Evolutionary conservation across 2,329 filamentous ascomycete genomes (phyloP), one percentile per base, ranked within the genome.

Genomic region (Hypoxylon sp.): DNA sequence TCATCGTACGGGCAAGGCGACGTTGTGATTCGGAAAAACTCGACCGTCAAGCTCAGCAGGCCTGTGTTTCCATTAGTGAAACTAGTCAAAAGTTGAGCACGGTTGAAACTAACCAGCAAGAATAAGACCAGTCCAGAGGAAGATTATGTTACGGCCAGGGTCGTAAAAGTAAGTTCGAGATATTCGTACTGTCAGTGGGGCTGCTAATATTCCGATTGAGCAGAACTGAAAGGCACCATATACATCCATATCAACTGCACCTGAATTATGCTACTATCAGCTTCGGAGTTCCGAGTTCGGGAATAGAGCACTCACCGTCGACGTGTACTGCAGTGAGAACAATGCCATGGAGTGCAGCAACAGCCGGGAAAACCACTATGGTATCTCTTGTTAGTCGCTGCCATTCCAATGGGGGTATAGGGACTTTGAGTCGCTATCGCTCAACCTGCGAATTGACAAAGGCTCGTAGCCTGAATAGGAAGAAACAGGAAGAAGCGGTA

Each of bases 201-300:
- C 90, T 1, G 88, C 87, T 3, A 92, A 72, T 14, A 91, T 89
- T 11, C 88, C 90, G 40, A 92, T 89, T 0, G 89, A 84, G 65
- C 90, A 92, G 0, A 91, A 76, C 70, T 92, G 90, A 68, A 92
- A 91, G 7, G 89, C 89, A 1, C 90, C 90, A 63, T 86, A 92
- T 2, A 92, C 81, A 71, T 92, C 90, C 85, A 92, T 87, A 73
- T 92, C 90, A 13, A 91, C 85, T 13, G 87, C 89, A 57, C 81
- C 89, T 90, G 63, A 25, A 65, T 0, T 10, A 57, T 61, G 57
- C n/a, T 33, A 27, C 20, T 42, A 35, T 62, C 20, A 67, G 44
- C n/a, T 13, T 49, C 30, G 7, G 44, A 35, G 6, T 4, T 49
- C n/a, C 50, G 8, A 25, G 14, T 14, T 33, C 14, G 14, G 10